These are phyloP conservation scores for Ascoidea asiatica DNA, from an alignment of 805 yeast species.

Conservation along the genomic window DNA sequence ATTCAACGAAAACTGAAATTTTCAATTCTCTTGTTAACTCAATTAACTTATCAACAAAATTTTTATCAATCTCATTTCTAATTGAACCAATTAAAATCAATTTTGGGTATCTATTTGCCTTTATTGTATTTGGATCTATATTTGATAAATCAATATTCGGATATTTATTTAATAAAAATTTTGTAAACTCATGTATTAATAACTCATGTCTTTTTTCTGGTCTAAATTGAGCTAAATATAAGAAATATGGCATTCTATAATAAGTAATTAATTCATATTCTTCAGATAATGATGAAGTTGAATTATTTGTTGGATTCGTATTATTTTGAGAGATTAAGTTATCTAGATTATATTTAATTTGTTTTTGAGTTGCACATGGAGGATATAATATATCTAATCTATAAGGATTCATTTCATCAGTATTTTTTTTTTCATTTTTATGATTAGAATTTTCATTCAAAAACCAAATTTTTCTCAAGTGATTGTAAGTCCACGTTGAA, in stretches of 20 bases:
- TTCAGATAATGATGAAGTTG: not conserved
- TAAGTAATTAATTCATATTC: constrained; percentile 6
- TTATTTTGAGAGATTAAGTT: constrained; percentile 5
- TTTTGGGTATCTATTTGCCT: constrained; percentile 26
- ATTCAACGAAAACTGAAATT: constrained; percentile 30
- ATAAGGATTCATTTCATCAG: constrained; percentile 17
- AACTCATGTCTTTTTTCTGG: constrained; percentile 86
- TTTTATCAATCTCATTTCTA: constrained; percentile 52
- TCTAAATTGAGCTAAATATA: constrained; percentile 83
- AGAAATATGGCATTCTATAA: constrained; percentile 25
- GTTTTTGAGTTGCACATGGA: constrained; percentile 68
- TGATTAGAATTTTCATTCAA: constrained; percentile 15
- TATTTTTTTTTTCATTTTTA: constrained; percentile 8
- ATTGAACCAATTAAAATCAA: constrained; percentile 77
- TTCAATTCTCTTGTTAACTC: constrained; percentile 26
- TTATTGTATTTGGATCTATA: constrained; percentile 6
- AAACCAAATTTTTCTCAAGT: constrained; percentile 55
- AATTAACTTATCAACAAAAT: constrained; percentile 38
- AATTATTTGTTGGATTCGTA: not conserved
- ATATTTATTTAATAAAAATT: constrained; percentile 25
- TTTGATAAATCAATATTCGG: not conserved
- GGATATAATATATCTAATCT: constrained; percentile 49
- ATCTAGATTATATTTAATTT: constrained; percentile 17
- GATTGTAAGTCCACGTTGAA: constrained; percentile 86
- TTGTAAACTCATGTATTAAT: constrained; percentile 48